phyloP scores from a whole-genome alignment of 208 protist genomes.

The Trypanosoma platydactyli region DNA sequence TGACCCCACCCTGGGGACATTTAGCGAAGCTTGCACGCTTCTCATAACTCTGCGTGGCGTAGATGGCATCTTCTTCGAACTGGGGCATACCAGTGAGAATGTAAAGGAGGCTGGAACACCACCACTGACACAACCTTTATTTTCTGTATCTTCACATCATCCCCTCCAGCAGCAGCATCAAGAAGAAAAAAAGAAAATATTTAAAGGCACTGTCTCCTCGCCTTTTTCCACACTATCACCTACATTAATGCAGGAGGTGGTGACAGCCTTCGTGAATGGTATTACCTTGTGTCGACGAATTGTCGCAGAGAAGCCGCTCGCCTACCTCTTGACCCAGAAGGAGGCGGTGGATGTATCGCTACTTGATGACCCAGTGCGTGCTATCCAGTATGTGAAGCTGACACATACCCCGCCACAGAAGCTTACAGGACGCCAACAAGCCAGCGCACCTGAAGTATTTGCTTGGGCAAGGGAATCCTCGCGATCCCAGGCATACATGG shows the following conservation, averaged over 20 bases:
- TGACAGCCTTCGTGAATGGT: conserved; percentile 43
- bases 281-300: conserved; percentile 58
- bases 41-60: conserved; percentile 58
- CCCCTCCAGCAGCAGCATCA: not conserved
- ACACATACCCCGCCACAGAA: conserved; percentile 53
- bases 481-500: conserved; percentile 53
- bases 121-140: too few species aligned
- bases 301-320: conserved; percentile 40
- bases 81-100: not conserved
- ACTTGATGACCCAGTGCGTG: conserved; percentile 45
- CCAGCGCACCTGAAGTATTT: conserved; percentile 40
- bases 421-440: conserved; percentile 34
- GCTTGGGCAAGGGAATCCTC: conserved; percentile 40
- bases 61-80: conserved; percentile 21
- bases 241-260: conserved; percentile 28
- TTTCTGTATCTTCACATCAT: too few species aligned
- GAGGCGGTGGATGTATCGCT: conserved; percentile 72
- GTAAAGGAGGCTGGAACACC: not conserved
- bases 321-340: conserved; percentile 27
- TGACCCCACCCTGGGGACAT: conserved; percentile 61
- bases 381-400: conserved; percentile 61
- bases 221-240: conserved; percentile 9
- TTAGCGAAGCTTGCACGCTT: conserved; percentile 59
- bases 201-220: not conserved
- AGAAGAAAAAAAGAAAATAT: not conserved